Base-by-base conservation (phyloP, 1,284 basidiomycete genomes). In the Papiliotrema fonsecae region DNA sequence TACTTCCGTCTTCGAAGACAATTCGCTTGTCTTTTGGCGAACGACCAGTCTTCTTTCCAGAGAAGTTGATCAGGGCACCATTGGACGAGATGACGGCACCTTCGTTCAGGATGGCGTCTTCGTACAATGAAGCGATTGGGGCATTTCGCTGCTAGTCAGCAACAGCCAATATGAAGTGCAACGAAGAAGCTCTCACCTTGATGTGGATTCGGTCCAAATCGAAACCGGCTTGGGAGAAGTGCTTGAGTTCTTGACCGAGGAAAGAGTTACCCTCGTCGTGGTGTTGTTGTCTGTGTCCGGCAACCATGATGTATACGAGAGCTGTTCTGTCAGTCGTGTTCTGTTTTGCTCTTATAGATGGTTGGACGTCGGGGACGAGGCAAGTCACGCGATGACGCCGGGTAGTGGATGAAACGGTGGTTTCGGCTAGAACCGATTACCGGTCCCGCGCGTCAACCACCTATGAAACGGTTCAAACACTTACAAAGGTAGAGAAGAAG, bases 21-120 rank as follows among this genome's bases (percentile, higher is more conserved):
- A 99, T 97, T 65, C 96, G 91, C 84, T 98, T 99, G 84, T 99
- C 96, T 76, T 98, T 98, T 56, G 96, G 94, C 64, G 85, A 88
- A 49, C 96, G 84, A 55, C 96, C 96, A 3, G 96, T 98, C 82
- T 99, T 99, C 81, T 97, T 98, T 40, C 94, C 94, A 16, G 92
- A 97, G 71, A 97, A 98, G 82, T 99, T 99, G 84, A 99, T 99
- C 62, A 99, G 79, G 21, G 94, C 93, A 58, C 96, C 94, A 18
- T 85, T 89, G 32, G 87, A 86, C 45, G 96, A 94, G 77, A 99
- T 90, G 77, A 97, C 87, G 64, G 94, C 94, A 57, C 94, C 93
- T 74, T 98, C 94, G 75, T 97, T 96, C 63, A 88, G 84, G 77
- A 97, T 87, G 65, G 94, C 94, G 67, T 99, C 96, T 74, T 99